Base-by-base conservation (phyloP, 139 green algal species). In the Micractinium conductrix region DNA sequence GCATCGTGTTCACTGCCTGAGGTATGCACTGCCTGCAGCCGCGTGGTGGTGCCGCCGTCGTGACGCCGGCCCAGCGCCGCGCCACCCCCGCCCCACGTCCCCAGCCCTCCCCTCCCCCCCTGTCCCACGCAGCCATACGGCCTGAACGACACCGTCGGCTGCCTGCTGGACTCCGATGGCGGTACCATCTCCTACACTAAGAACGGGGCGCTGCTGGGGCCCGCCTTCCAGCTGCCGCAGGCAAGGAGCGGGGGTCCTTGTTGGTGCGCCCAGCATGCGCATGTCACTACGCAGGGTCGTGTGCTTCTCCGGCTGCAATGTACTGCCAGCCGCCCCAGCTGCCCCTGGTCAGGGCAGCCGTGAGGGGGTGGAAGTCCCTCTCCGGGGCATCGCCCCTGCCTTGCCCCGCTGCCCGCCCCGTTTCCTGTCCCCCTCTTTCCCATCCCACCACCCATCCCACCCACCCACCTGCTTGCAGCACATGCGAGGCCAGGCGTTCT, bases 91-190 rank as follows among this genome's bases (percentile, higher is more conserved):
- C n/a, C n/a, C n/a, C 28, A 40, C 63, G 42, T 71, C 28, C 17
- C 30, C 4, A 84, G 67, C 24, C 19, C 28, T 63, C 72, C 5
- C 73, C 45, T 10, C 12, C 17, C 45, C 30, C 35, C 6, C 48
- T 44, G 17, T n/a, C n/a, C n/a, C n/a, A n/a, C n/a, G n/a, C 44
- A 71, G n/a, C n/a, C 87, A 10, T 96, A 90, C 74, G 89, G 91
- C 30, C 43, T 83, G 42, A 70, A 87, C 60, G 92, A 96, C 89
- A 86, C 91, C 24, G 88, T 98, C 17, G 89, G 91, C 43, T 95
- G 91, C 84, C 73, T 90, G 44, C 74, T 96, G 40, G 91, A 96
- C 82, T 84, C n/a, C 5, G 78, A 89, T 10, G 50, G 5, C 12
- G 84, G 68, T 7, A 67, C 24, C 24, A 80, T 96, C 12, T 82